Evolutionary conservation across 2,329 filamentous ascomycete genomes (phyloP).

Genomic region (Arthrobotrys sinensis): DNA sequence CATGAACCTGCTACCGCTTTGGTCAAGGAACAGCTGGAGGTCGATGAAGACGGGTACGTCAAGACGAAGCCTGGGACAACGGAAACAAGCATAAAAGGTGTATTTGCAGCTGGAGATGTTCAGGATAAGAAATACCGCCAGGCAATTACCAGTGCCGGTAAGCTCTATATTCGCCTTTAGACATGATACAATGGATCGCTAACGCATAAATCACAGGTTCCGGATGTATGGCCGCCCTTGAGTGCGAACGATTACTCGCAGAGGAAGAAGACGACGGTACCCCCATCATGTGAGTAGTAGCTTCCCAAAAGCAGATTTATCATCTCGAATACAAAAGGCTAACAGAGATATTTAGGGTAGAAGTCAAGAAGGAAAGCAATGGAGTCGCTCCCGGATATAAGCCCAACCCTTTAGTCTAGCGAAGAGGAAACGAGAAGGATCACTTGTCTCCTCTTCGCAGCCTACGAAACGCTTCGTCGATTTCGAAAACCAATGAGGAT

Average conservation of each 20-base stretch:
- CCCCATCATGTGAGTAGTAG: slow-evolving; percentile 49
- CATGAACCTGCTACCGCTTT: slow-evolving; percentile 94
- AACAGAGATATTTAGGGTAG: slow-evolving; percentile 42
- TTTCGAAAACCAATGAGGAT: slow-evolving; percentile 59
- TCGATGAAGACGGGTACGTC: slow-evolving; percentile 92
- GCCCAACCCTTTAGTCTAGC: slow-evolving; percentile 60
- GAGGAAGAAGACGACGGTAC: slow-evolving; percentile 71
- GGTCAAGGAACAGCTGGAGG: slow-evolving; percentile 90
- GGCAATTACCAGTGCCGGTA: slow-evolving; percentile 96
- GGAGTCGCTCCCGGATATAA: slow-evolving; percentile 60
- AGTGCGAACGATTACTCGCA: slow-evolving; percentile 92
- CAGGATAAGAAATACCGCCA: slow-evolving; percentile 99
- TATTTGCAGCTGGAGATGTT: slow-evolving; percentile 97
- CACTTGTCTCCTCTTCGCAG: slow-evolving; percentile 60
- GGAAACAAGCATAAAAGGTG: slow-evolving; percentile 87
- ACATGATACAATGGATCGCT: slow-evolving; percentile 4
- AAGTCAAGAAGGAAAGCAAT: slow-evolving; percentile 61
- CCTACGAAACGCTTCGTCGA: slow-evolving; percentile 53
- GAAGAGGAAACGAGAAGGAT: slow-evolving; percentile 61
- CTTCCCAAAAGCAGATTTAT: background rate
- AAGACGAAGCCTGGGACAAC: slow-evolving; percentile 90
- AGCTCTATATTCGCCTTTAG: slow-evolving; percentile 66
- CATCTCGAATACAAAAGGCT: background rate
- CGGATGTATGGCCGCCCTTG: slow-evolving; percentile 94
- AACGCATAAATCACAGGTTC: slow-evolving; percentile 74